phyloP scores from a whole-genome alignment of 1,284 basidiomycete genomes.

The Pulveroboletus sp. region DNA sequence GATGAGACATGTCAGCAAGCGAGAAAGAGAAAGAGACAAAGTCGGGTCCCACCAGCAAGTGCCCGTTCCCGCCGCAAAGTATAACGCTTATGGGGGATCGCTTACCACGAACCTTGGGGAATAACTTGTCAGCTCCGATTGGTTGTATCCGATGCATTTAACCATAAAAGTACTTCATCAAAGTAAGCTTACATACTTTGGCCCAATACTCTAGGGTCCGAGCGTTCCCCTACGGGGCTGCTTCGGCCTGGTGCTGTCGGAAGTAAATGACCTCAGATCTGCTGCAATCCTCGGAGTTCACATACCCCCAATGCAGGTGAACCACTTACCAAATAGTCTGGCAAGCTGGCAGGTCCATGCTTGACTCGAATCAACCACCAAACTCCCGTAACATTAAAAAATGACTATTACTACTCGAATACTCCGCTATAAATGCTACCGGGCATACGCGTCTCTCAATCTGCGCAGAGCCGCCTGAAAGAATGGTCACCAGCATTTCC shows the following conservation, averaged over 20 bases:
- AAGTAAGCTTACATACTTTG: too few species aligned
- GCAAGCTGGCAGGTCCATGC: too few species aligned
- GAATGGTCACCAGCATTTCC: constrained; percentile 1
- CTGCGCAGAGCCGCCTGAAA: constrained; percentile 40
- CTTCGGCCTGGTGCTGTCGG: neutral
- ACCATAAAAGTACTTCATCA: too few species aligned
- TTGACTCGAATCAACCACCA: neutral
- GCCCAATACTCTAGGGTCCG: too few species aligned
- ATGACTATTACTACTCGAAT: neutral
- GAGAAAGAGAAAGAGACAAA: neutral
- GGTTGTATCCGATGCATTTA: too few species aligned
- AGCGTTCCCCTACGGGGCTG: neutral
- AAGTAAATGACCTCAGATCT: neutral
- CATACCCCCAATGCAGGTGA: neutral
- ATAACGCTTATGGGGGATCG: too few species aligned
- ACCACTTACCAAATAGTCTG: neutral
- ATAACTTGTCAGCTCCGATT: too few species aligned
- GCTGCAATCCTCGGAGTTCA: neutral
- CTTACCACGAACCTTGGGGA: too few species aligned
- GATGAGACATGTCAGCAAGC: constrained; percentile 11
- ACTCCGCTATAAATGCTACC: too few species aligned
- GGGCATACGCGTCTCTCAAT: constrained; percentile 41
- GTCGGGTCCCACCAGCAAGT: neutral
- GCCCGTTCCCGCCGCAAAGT: too few species aligned
- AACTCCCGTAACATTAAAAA: neutral